Conservation (phyloP, 2,329 filamentous ascomycete genomes). For the Pseudopyrenochaeta lycopersici region DNA sequence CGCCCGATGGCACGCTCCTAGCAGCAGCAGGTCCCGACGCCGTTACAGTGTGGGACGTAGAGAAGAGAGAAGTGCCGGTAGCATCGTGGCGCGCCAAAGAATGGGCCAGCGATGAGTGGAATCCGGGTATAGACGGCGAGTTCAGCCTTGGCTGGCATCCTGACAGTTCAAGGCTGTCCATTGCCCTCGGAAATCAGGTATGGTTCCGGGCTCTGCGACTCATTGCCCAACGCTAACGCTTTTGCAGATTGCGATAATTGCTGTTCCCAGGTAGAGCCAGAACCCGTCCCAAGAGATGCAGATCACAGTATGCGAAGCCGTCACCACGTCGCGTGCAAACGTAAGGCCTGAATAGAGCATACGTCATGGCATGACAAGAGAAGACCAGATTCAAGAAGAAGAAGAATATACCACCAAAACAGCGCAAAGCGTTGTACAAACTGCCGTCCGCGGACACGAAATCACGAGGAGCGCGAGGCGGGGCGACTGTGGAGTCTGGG, state of each 20-base stretch:
- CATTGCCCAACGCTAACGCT: conserved; percentile 8
- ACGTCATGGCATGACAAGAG: neutral
- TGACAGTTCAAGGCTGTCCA: conserved; percentile 48
- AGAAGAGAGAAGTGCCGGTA: conserved; percentile 44
- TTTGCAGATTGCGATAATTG: conserved; percentile 46
- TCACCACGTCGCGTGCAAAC: neutral
- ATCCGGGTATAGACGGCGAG: conserved; percentile 43
- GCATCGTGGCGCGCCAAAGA: conserved; percentile 47
- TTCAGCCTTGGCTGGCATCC: conserved; percentile 51
- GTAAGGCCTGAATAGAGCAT: neutral
- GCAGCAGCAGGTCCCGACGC: conserved; percentile 55
- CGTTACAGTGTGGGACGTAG: conserved; percentile 56
- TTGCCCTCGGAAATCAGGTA: conserved; percentile 51
- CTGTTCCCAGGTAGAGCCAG: conserved; percentile 36
- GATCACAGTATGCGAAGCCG: neutral
- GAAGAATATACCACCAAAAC: neutral
- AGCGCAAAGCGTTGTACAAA: conserved; percentile 6
- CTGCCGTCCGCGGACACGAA: conserved; percentile 7
- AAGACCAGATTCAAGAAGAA: conserved; percentile 1
- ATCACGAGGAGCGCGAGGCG: conserved; percentile 26
- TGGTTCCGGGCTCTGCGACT: neutral
- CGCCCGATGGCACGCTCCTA: conserved; percentile 53
- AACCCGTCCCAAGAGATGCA: neutral
- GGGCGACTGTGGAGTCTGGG: conserved; percentile 30
- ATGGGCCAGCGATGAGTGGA: conserved; percentile 37